Evolutionary conservation across 1,139 yeast genomes (phyloP), one percentile per base, ranked within the genome.

Genomic region (Suhomyces yuchorum): DNA sequence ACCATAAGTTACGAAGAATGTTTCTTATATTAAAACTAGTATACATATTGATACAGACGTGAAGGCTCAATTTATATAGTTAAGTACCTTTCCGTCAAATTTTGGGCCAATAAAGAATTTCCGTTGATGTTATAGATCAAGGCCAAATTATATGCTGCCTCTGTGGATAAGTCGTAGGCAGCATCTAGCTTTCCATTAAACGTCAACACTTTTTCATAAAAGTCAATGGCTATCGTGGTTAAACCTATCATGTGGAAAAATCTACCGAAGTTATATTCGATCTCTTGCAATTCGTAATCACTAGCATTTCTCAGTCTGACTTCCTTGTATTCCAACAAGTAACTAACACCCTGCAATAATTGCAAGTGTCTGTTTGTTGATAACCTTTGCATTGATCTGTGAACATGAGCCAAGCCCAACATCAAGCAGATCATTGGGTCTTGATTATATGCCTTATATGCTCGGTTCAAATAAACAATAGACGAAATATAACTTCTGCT

Each of bases 321-420:
- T 20, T 81, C 81, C 43, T 78, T 75, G 57, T 93, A 93, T 57
- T 89, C 95, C 59, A 81, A 67, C 49, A 95, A 62, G 58, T 81
- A 90, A 51, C 93, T 82, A 42, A 93, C 68, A 0, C 97, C 98
- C 62, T 93, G 97, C 2, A 93, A 71, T 26, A 93, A 74, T 61
- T 92, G 97, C 48, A 87, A 75, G 60, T 92, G 97, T 50, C 98
- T 78, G 63, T 90, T 90, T 9, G 85, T 76, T 12, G 96, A 85
- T 48, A 89, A 82, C 54, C 99, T 75, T 65, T 93, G 98, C 84
- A 92, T 85, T 0, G 98, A 87, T 36, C 99, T 77, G 58, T 92
- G 97, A n/a, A 91, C 72, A 65, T 92, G 93, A 0, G 92, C 83
- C 37, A 93, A 67, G 0, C 95, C 97, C 45, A 89, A 71, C 22